Conservation (phyloP, 2,329 filamentous ascomycete species). For the Sodiomyces alkalinus region DNA sequence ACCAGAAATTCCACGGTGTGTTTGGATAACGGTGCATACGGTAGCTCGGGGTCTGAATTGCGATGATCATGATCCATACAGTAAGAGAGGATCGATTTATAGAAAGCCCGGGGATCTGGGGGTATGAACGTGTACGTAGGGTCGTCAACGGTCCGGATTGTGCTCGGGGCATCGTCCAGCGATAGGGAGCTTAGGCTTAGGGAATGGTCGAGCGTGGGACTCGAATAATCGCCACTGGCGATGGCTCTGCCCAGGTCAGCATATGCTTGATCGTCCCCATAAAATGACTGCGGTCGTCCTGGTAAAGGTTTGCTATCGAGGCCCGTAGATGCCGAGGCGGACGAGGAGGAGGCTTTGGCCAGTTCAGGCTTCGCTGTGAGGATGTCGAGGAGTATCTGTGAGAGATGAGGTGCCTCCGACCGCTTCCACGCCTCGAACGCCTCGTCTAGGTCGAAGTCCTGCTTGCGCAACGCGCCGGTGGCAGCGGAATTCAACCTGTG, state of each 20-base stretch:
- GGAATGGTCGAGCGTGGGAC: constrained; percentile 45
- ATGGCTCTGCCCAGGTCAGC: constrained; percentile 37
- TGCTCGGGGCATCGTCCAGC: constrained; percentile 36
- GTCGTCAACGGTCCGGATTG: constrained; percentile 41
- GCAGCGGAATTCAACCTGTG: constrained; percentile 71
- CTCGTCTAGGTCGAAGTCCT: constrained; percentile 84
- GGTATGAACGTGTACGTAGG: constrained; percentile 81
- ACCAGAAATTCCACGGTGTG: constrained; percentile 70
- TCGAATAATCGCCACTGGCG: constrained; percentile 27
- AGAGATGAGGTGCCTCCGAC: constrained; percentile 72
- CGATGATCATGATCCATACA: constrained; percentile 52
- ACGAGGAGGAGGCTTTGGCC: constrained; percentile 55
- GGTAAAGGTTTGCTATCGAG: constrained; percentile 18
- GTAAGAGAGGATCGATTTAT: constrained; percentile 67
- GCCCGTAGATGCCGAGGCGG: constrained; percentile 37
- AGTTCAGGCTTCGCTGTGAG: constrained; percentile 75
- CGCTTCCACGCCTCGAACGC: constrained; percentile 85
- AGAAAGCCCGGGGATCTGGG: constrained; percentile 65
- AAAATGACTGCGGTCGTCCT: constrained; percentile 31
- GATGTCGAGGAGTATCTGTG: constrained; percentile 86
- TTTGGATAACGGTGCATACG: constrained; percentile 48
- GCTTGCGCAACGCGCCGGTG: constrained; percentile 57
- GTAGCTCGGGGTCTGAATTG: constrained; percentile 34
- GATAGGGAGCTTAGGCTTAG: constrained; percentile 53
- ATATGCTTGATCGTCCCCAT: constrained; percentile 33